Evolutionary conservation across 257 asterid genomes (phyloP), one percentile per base, ranked within the genome.

Genomic region (Henckelia pumila): DNA sequence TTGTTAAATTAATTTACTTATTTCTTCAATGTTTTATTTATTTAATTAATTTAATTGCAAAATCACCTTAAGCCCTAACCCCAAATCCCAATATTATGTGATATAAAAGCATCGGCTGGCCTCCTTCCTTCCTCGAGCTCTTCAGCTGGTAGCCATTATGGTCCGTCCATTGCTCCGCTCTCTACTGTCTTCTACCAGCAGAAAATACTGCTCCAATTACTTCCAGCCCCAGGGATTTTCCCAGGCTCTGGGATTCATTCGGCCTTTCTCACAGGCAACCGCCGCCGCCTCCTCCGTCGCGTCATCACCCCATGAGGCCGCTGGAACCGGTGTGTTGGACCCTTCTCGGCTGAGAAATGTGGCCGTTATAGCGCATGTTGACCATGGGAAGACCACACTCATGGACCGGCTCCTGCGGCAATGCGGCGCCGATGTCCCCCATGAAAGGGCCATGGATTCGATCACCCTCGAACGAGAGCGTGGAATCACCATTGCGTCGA

Each of bases 321-420:
- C 72, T 25, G 57, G 79, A 16, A 76, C 67, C 49, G 75, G 76
- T 55, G 88, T 63, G 2, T 40, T 89, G 52, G 98, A 88, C 24
- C 94, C 98, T 0, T 56, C 69, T 58, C 83, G 77, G 47, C 92
- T 94, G 33, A 71, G 99, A 69, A 94, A 94, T 65, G 96, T 94
- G 5, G 97, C 99, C 4, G 99, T 94, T 44, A 94, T 94, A 56
- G 99, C 97, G 47, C 99, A 91, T 62, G 99, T 94, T 3, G 99
- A 94, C 76, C 99, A 94, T 70, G 99, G 99, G 17, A 90, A 94
- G 82, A 94, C 99, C 49, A 94, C 97, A 8, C 96, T 94, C 70
- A 94, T 94, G 99, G 97, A 94, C 71, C 84, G 99, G 75, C 88
- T 94, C 64, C 92, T 94, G 67, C 89, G 99, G 23, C 99, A 91